Evolutionary conservation across 768 basidiomycete genomes (phyloP), one percentile per base, ranked within the genome.

Genomic region (Suillus ampliporus): DNA sequence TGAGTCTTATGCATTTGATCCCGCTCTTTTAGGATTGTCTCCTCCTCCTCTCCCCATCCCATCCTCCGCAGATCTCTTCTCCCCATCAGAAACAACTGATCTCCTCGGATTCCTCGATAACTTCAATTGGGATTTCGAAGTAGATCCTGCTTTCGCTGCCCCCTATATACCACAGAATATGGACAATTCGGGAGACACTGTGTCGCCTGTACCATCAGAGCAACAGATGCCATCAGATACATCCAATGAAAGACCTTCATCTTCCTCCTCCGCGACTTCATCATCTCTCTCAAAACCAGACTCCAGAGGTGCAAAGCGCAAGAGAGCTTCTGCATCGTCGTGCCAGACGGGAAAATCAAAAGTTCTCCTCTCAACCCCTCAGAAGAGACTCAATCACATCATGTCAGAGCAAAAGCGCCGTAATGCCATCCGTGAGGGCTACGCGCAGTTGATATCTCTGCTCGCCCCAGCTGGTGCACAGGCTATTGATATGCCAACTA

Each of bases 371-470:
- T 90, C 92, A 7, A 88, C 87, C 5, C 92, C 92, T 0, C 92
- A 96, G 76, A 94, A 95, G 71, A 86, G 94, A 14, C 84, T 93
- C 17, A 95, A 95, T 73, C 94, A 97, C 79, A 95, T 97, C 81
- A 89, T 94, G 85, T 94, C 92, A 8, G 95, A 97, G 73, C 94
- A 97, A 77, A 93, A 93, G 70, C 91, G 95, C 9, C 87, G 95
- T 11, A 96, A 96, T 70, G 91, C 92, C 57, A 97, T 97, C 67
- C 88, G 92, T 46, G 89, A 92, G 65, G 94, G 94, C 44, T 97
- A 95, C 76, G 88, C 92, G 1, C 92, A 94, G 71, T 78, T 97
- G 46, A 94, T 94, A 37, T 78, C 88, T 0, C 79, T 97, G 26
- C 87, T 96, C 59, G 87, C 92, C 0, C 91, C 92, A n/a, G 89